A percentile compares a stretch with the other conserved stretches of the same genome.
These are phyloP conservation scores for Akebia trifoliata DNA, from an alignment of 164 flowering plant species.

Conservation along the genomic window DNA sequence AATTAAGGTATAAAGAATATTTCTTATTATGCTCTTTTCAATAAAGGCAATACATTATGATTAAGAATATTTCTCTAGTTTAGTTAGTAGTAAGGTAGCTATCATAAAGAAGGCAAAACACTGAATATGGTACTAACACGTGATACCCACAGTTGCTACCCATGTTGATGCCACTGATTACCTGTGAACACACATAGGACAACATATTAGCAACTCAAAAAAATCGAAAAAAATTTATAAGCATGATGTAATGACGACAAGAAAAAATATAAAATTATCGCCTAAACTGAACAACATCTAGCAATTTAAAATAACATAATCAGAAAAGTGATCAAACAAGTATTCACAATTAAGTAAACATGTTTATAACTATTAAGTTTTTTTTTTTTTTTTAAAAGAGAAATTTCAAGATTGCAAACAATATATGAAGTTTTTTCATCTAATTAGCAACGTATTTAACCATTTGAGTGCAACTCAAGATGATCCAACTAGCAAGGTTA, in stretches of 20 bases:
- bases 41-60: not conserved
- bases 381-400: too few relatives aligned
- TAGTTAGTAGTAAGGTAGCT: not conserved
- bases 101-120: conserved; percentile 5
- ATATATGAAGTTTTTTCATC: too few relatives aligned
- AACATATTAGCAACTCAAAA: conserved; percentile 9
- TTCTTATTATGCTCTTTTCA: not conserved
- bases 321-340: not conserved
- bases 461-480: too few relatives aligned
- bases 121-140: conserved; percentile 46
- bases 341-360: too few relatives aligned
- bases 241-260: not conserved
- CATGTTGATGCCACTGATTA: conserved; percentile 89
- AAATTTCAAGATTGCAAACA: too few relatives aligned
- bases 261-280: not conserved
- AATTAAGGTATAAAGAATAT: not conserved
- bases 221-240: conserved; percentile 1
- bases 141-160: conserved; percentile 92
- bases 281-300: not conserved
- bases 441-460: too few relatives aligned
- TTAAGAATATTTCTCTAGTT: not conserved
- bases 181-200: conserved; percentile 35
- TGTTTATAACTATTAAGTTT: too few relatives aligned
- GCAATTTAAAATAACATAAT: not conserved
- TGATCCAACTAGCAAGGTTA: too few relatives aligned